A percentile compares a stretch with the other conserved stretches of the same genome.
Conservation (phyloP, 129 eudicot species). For the Flaveria ramosissima region DNA sequence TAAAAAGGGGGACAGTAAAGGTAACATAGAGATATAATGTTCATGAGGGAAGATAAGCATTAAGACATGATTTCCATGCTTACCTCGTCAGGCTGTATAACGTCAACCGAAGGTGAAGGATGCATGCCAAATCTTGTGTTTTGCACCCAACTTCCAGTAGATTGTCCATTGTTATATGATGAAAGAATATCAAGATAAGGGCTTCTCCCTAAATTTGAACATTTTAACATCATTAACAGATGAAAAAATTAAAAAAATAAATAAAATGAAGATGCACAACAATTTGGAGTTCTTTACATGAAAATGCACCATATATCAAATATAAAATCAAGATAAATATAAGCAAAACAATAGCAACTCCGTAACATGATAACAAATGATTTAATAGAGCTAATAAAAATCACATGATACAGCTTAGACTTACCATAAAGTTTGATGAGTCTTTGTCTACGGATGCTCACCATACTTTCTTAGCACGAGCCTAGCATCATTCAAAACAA, state of each 20-base stretch:
- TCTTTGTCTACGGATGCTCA: constrained; percentile 96
- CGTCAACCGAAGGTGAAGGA: constrained; percentile 49
- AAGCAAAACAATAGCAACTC: background rate
- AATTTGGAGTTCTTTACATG: background rate
- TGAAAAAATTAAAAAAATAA: background rate
- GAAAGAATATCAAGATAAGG: constrained; percentile 51
- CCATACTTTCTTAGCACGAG: constrained; percentile 55
- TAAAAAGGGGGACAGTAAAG: background rate
- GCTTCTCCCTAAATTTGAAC: constrained; percentile 47
- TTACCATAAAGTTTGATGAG: constrained; percentile 81
- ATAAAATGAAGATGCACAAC: background rate
- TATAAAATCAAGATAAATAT: background rate
- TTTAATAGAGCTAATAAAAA: constrained; percentile 7
- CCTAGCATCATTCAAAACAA: constrained; percentile 32
- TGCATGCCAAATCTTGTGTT: constrained; percentile 57
- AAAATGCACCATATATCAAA: background rate
- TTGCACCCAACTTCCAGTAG: constrained; percentile 41
- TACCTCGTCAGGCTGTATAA: constrained; percentile 58
- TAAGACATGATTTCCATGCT: constrained; percentile 17
- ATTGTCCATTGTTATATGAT: constrained; percentile 45
- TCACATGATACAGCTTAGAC: constrained; percentile 10
- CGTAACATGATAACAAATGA: background rate
- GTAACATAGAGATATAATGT: background rate
- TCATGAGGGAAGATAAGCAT: background rate
- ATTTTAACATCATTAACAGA: constrained; percentile 20